A percentile compares a stretch with the other conserved stretches of the same genome.
Conservation (phyloP, 176 grass and related monocot species). For the Paspalum notatum region DNA sequence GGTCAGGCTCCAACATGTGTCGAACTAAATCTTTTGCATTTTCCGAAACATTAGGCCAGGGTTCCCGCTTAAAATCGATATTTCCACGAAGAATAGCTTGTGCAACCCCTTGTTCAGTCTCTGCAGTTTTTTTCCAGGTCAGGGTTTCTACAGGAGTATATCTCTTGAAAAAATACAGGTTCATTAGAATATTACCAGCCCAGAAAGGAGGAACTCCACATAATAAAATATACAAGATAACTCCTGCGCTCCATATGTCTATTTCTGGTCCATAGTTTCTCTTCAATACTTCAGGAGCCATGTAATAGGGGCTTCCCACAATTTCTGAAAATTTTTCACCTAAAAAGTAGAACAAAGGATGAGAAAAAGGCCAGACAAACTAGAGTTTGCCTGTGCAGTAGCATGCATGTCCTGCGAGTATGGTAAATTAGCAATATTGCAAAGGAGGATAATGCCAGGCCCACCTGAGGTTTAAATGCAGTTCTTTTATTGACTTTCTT, state of each 20-base stretch:
- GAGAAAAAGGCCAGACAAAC: conserved; percentile 20
- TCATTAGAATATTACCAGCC: conserved; percentile 67
- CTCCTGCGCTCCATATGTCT: conserved; percentile 98
- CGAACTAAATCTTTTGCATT: conserved; percentile 97
- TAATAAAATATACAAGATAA: conserved; percentile 96
- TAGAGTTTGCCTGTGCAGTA: conserved; percentile 5
- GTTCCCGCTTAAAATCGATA: conserved; percentile 98
- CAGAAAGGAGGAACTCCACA: conserved; percentile 99
- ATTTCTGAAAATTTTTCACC: conserved; percentile 99
- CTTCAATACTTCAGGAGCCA: conserved; percentile 98
- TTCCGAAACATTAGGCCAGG: conserved; percentile 97
- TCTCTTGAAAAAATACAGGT: conserved; percentile 12
- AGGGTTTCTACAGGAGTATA: conserved; percentile 28
- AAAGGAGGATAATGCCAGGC: neutral
- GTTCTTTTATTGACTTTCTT: neutral
- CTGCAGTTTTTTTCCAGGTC: conserved; percentile 57
- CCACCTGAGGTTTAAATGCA: conserved; percentile 1
- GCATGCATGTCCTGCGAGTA: neutral
- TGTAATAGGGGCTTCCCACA: conserved; percentile 99
- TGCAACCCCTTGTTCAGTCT: conserved; percentile 99
- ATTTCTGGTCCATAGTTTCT: conserved; percentile 98
- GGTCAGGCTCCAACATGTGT: conserved; percentile 93
- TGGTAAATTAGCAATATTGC: neutral
- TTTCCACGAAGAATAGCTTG: conserved; percentile 95
- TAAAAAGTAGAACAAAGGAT: conserved; percentile 43